Evolutionary conservation across 225 moss, liverwort and hornwort species (phyloP), one percentile per base, ranked within the genome.

Genomic region (Antitrichia curtipendula): DNA sequence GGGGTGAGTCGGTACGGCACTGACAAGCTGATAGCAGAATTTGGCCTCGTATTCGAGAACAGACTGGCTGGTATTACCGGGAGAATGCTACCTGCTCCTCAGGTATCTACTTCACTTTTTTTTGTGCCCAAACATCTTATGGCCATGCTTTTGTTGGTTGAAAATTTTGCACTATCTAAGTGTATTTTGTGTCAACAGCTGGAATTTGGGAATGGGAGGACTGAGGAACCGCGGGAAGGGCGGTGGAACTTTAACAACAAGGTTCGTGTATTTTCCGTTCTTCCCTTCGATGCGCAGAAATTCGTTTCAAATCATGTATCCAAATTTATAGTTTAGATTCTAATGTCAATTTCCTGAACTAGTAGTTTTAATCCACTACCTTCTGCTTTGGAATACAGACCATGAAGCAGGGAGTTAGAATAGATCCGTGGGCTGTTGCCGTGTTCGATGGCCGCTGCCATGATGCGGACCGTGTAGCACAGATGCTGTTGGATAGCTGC

Each of bases 201-300:
- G 41, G 53, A 93, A 17, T 97, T 99, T 65, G 99, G 99, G 53
- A 89, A 92, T 20, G 95, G 92, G 54, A 84, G 86, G 56, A 95
- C 91, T 40, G 97, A 99, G 87, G 94, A 89, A 66, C 96, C 96
- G 7, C 82, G 75, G 34, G 92, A 96, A 18, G 99, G 99, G 40
- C 90, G 96, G 5, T 99, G 99, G 99, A 97, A 99, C 68, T 99
- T 96, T 57, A 97, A 95, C 52, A 84, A 90, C 7, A 99, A 99
- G 97, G 96, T 99, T 54, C 49, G 21, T 56, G 23, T 17, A 28
- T 27, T 83, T 82, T 49, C 29, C 47, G 17, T 40, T 61, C n/a
- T n/a, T 65, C n/a, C n/a, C 9, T 84, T 32, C 10, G 32, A 25
- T 83, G 45, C 64, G 58, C 81, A 18, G 36, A 61, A 43, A 12